Evolutionary conservation across 768 basidiomycete genomes (phyloP), one percentile per base, ranked within the genome.

Genomic region (Collybia sordida): DNA sequence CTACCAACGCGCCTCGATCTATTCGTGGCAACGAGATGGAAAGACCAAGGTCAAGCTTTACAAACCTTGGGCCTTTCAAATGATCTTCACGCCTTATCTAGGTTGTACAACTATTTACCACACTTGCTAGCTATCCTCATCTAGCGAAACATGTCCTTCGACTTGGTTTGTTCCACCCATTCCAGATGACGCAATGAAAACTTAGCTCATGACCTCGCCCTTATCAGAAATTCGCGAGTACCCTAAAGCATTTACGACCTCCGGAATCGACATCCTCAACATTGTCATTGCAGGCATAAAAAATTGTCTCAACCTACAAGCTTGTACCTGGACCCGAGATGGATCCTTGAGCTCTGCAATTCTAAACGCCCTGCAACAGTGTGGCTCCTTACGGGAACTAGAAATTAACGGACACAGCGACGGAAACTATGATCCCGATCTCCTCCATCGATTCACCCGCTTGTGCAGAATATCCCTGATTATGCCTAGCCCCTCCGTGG

Each of bases 261-360:
- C 61, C 0, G 62, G 67, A n/a, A 64, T 72, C 2, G 62, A 66
- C 1, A 54, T 80, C 18, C 58, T 72, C 6, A 61, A 66, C 5
- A 54, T 67, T 7, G 81, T 86, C 41, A 45, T 76, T 5, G 59
- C 52, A 42, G 89, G 81, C 0, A 64, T 91, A 12, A 61, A 64
- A 42, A 86, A 90, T 59, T 89, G 88, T 57, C 59, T 65, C 35
- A 81, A 81, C 51, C 74, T 92, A 9, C 70, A 57, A 38, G 72
- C 81, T 5, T 90, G 86, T 59, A 80, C 81, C 4, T 93, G 89
- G 89, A 92, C 90, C 8, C 80, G 90, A 37, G 86, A 91, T 55
- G 86, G 89, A 3, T 83, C 90, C 3, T 66, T 92, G 18, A 80
- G 72, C 35, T 78, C 83, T 4, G 67, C 70, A 0, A 78, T 89